phyloP scores from a whole-genome alignment of 768 basidiomycete genomes.

The Favolaschia claudopus region DNA sequence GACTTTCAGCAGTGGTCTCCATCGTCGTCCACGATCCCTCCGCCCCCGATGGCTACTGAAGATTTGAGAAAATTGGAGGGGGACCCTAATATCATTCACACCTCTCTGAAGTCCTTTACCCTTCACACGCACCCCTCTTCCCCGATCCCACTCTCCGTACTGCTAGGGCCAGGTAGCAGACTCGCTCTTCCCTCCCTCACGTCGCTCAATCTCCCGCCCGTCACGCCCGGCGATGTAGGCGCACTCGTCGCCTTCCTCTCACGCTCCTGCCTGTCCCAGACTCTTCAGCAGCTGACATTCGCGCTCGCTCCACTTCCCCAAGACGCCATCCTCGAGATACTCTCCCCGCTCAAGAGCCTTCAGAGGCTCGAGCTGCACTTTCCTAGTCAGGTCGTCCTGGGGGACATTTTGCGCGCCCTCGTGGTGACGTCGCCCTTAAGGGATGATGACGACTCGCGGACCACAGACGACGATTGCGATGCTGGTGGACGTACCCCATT shows the following conservation, averaged over 20 bases:
- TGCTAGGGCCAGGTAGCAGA: not conserved
- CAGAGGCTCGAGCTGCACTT: not conserved
- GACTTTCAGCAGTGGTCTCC: not conserved
- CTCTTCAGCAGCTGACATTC: not conserved
- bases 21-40: not conserved
- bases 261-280: not conserved
- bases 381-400: not conserved
- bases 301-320: not conserved
- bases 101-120: not conserved
- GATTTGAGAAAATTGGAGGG: too few species aligned
- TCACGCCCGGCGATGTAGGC: not conserved
- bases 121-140: slow-evolving; percentile 2
- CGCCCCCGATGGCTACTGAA: too few species aligned
- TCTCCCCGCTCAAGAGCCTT: not conserved
- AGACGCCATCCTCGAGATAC: not conserved
- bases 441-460: too few species aligned
- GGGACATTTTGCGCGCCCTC: not conserved
- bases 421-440: too few species aligned
- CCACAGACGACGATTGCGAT: too few species aligned
- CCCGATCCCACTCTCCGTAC: not conserved
- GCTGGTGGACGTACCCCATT: too few species aligned
- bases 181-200: not conserved
- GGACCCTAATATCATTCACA: not conserved
- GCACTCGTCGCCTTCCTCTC: not conserved
- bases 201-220: not conserved